A percentile compares a stretch with the other conserved stretches of the same genome.
These are phyloP conservation scores for Cymbopogon citratus DNA, from an alignment of 176 grass and related monocot genomes.

Conservation along the genomic window DNA sequence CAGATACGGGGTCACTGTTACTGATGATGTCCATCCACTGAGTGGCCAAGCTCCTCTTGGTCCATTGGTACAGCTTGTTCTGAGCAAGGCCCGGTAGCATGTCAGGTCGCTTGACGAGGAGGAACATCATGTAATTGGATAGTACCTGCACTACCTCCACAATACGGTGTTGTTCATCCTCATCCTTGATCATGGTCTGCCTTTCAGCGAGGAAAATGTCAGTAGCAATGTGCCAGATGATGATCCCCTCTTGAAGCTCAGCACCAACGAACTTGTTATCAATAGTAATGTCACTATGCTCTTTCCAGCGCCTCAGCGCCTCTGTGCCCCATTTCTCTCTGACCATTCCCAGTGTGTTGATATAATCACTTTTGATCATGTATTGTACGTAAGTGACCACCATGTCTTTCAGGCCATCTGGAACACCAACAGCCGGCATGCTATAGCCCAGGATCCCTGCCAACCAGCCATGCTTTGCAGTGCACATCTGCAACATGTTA, in stretches of 20 bases:
- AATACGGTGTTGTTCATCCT: neutral
- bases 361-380: neutral
- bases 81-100: slow-evolving; percentile 30
- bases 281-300: neutral
- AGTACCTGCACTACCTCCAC: neutral
- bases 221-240: slow-evolving; percentile 45
- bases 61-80: neutral
- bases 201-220: neutral
- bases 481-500: slow-evolving; percentile 30
- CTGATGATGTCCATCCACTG: too few relatives aligned
- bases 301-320: neutral
- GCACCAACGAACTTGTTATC: neutral
- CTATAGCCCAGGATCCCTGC: neutral
- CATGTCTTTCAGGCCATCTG: neutral
- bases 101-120: slow-evolving; percentile 9
- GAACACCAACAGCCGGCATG: neutral
- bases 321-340: neutral
- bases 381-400: neutral
- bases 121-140: slow-evolving; percentile 48
- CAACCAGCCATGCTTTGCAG: neutral
- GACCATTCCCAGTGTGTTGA: neutral
- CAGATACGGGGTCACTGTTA: neutral
- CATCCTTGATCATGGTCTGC: accelerated
- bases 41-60: too few relatives aligned
- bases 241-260: slow-evolving; percentile 25